Percentiles rank a stretch among this genome's conserved stretches.
phyloP scores from a whole-genome alignment of 805 yeast genomes.

The Ogataea sp. region DNA sequence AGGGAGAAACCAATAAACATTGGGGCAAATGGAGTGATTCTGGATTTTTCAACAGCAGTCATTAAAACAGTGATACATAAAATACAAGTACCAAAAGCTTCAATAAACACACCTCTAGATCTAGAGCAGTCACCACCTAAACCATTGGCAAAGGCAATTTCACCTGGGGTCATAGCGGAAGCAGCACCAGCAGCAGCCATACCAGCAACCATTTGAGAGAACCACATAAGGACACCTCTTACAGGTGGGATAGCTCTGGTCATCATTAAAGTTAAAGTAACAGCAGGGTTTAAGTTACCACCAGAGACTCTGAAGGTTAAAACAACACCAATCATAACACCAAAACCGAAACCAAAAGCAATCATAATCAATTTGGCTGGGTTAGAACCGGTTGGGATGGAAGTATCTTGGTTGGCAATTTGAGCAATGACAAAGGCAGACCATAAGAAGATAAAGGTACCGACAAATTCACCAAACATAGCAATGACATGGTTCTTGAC shows the following conservation, averaged over 20 bases:
- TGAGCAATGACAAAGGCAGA: slow-evolving; percentile 78
- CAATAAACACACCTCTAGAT: slow-evolving; percentile 71
- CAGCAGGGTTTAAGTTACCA: slow-evolving; percentile 88
- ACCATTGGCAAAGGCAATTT: slow-evolving; percentile 58
- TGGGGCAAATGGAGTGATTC: slow-evolving; percentile 73
- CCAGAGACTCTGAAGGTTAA: slow-evolving; percentile 73
- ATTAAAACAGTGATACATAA: slow-evolving; percentile 71
- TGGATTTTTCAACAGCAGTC: slow-evolving; percentile 77
- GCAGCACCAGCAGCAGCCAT: slow-evolving; percentile 92
- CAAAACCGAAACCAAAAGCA: slow-evolving; percentile 79
- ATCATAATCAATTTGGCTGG: slow-evolving; percentile 73
- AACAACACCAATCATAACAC: slow-evolving; percentile 68
- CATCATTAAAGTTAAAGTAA: slow-evolving; percentile 62
- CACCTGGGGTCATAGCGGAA: slow-evolving; percentile 78
- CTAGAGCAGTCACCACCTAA: slow-evolving; percentile 67
- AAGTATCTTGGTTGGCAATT: slow-evolving; percentile 49
- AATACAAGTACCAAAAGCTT: slow-evolving; percentile 70
- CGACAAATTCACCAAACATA: slow-evolving; percentile 73
- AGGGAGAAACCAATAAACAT: slow-evolving; percentile 75
- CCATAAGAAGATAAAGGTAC: slow-evolving; percentile 80
- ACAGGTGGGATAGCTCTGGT: slow-evolving; percentile 68
- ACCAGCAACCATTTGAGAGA: slow-evolving; percentile 74
- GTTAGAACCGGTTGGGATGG: slow-evolving; percentile 25
- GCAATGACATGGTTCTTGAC: slow-evolving; percentile 59
- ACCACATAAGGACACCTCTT: slow-evolving; percentile 56